A percentile compares a stretch with the other conserved stretches of the same genome.
phyloP scores from a whole-genome alignment of 2,329 filamentous ascomycete species.

The Nakataea oryzae region DNA sequence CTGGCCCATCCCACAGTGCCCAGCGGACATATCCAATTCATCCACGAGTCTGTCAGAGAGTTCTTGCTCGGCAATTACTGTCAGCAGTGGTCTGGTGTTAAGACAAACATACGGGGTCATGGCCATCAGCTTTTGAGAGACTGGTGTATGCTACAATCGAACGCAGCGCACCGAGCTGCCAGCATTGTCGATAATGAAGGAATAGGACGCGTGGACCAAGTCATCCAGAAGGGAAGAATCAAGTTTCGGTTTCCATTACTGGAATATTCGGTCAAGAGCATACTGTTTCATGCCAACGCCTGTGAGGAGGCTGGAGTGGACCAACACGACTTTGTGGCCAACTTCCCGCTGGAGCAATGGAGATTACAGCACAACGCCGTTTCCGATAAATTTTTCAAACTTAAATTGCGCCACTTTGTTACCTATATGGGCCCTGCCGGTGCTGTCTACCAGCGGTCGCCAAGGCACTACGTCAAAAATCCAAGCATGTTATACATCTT shows the following conservation, averaged over 20 bases:
- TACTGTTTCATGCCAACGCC: conserved; percentile 28
- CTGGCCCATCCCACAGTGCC: conserved; percentile 29
- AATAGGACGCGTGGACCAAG: not conserved
- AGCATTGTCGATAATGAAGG: not conserved
- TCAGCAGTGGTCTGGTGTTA: conserved; percentile 17
- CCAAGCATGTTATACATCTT: conserved; percentile 4
- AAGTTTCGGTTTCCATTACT: conserved; percentile 29
- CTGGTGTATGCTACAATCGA: conserved; percentile 30
- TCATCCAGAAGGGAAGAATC: not conserved
- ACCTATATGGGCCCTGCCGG: no score
- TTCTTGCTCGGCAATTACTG: conserved; percentile 29
- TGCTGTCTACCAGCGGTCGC: no score
- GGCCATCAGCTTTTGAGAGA: conserved; percentile 32
- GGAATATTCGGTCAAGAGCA: conserved; percentile 27
- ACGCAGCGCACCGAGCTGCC: not conserved
- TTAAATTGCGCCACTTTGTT: not conserved
- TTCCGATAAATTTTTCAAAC: not conserved
- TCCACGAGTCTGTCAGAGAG: conserved; percentile 39
- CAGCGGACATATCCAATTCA: conserved; percentile 37
- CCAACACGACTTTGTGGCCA: conserved; percentile 19
- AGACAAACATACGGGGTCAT: conserved; percentile 16
- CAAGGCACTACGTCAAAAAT: not conserved
- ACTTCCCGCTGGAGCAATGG: conserved; percentile 10
- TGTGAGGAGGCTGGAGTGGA: conserved; percentile 16
- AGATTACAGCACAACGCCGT: not conserved